Conservation (phyloP, 2,329 filamentous ascomycete species). For the Lizonia empirigonia region DNA sequence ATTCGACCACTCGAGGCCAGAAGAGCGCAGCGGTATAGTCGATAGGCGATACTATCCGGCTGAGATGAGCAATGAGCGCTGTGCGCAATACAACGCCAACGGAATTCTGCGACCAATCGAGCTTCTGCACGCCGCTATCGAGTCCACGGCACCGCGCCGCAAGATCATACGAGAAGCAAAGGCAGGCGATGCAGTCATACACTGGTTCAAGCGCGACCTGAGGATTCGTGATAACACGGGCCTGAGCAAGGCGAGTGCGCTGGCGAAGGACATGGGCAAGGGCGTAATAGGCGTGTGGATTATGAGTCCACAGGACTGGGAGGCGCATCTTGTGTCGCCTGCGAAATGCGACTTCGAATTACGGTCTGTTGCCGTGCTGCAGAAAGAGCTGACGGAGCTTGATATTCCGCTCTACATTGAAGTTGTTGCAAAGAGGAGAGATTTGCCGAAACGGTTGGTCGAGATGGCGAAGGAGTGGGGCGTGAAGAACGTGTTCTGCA, state of each 20-base stretch:
- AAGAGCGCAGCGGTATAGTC: constrained; percentile 49
- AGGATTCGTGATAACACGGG: constrained; percentile 75
- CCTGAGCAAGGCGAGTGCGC: constrained; percentile 68
- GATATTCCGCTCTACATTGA: constrained; percentile 81
- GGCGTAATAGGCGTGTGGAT: constrained; percentile 80
- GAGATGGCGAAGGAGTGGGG: constrained; percentile 73
- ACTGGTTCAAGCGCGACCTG: constrained; percentile 91
- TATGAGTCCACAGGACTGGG: constrained; percentile 80
- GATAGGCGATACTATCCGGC: constrained; percentile 75
- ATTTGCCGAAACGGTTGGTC: constrained; percentile 65
- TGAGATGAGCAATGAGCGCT: constrained; percentile 83
- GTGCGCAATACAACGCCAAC: constrained; percentile 72
- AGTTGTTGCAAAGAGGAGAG: constrained; percentile 68
- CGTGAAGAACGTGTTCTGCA: constrained; percentile 76
- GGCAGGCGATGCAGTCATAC: constrained; percentile 68
- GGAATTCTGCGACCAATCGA: constrained; percentile 76
- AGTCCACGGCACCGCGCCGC: constrained; percentile 63
- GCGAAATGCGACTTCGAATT: constrained; percentile 80
- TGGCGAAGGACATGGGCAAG: constrained; percentile 69
- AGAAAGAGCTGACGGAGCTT: constrained; percentile 68
- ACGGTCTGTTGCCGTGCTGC: constrained; percentile 70
- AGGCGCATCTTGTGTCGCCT: constrained; percentile 76
- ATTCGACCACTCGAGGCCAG: constrained; percentile 47
- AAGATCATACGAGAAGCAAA: constrained; percentile 50
- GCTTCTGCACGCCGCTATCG: constrained; percentile 64